Evolutionary conservation across 768 basidiomycete genomes (phyloP).

Genomic region (Boletus bicolor): DNA sequence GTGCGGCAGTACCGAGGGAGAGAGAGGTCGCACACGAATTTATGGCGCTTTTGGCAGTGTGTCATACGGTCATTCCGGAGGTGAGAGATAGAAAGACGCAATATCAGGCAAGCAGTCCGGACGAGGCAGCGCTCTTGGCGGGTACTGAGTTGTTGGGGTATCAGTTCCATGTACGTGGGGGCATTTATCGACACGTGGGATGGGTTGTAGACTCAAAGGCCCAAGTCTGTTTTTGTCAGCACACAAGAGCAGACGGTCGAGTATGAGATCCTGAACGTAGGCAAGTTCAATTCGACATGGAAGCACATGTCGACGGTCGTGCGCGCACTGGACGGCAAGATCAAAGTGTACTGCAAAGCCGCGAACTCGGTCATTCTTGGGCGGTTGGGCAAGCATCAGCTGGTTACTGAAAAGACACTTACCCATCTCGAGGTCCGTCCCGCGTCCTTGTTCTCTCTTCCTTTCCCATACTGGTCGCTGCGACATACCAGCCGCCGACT

Average conservation of each 20-base stretch:
- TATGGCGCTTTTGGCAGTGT: conserved; percentile 84
- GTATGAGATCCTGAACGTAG: conserved; percentile 91
- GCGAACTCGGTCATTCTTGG: conserved; percentile 98
- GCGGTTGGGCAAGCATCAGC: conserved; percentile 80
- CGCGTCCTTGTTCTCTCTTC: not conserved
- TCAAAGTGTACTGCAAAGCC: conserved; percentile 95
- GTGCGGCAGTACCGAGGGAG: conserved; percentile 20
- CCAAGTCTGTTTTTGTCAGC: conserved; percentile 90
- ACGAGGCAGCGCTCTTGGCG: conserved; percentile 93
- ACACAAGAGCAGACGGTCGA: conserved; percentile 69
- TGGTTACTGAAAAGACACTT: conserved; percentile 81
- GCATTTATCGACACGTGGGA: not conserved
- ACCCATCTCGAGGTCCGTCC: conserved; percentile 79
- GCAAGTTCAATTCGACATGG: conserved; percentile 97
- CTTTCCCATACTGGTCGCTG: conserved; percentile 35
- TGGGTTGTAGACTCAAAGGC: conserved; percentile 79
- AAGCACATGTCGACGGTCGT: conserved; percentile 98
- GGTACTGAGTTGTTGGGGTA: conserved; percentile 92
- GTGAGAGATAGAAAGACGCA: conserved; percentile 81
- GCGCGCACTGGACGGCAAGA: conserved; percentile 80
- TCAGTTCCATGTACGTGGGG: conserved; percentile 79
- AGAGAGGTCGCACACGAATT: conserved; percentile 67
- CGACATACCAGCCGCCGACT: conserved; percentile 89
- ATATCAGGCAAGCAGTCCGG: conserved; percentile 96
- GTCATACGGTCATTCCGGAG: conserved; percentile 98